Evolutionary conservation across 2,329 filamentous ascomycete genomes (phyloP).

Genomic region (Cladorrhinum sp.): DNA sequence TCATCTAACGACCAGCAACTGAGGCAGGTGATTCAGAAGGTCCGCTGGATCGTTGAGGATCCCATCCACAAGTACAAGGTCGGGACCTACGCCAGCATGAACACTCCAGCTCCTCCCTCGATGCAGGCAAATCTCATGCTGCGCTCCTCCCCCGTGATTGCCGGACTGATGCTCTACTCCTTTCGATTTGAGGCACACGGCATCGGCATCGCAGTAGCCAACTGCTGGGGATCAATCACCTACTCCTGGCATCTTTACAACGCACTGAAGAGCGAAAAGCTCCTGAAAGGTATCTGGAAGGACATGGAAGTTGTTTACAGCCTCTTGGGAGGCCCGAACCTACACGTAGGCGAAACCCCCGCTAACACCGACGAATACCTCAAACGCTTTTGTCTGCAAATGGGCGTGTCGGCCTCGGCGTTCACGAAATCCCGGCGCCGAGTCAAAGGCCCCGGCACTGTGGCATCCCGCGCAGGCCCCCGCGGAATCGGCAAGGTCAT

Average conservation of each 20-base stretch:
- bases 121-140: slow-evolving; percentile 31
- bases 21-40: slow-evolving; percentile 16
- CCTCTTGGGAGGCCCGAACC: slow-evolving; percentile 31
- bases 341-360: slow-evolving; percentile 39
- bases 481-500: slow-evolving; percentile 32
- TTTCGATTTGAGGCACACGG: slow-evolving; percentile 34
- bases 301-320: slow-evolving; percentile 39
- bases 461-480: slow-evolving; percentile 23
- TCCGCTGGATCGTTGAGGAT: slow-evolving; percentile 29
- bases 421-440: not conserved
- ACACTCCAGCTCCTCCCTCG: not conserved
- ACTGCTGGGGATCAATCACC: slow-evolving; percentile 40
- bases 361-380: slow-evolving; percentile 33
- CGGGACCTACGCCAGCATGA: not conserved
- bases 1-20: slow-evolving; percentile 29
- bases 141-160: slow-evolving; percentile 36
- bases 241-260: slow-evolving; percentile 42
- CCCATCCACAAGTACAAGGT: slow-evolving; percentile 21
- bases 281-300: slow-evolving; percentile 32
- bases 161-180: slow-evolving; percentile 38
- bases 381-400: slow-evolving; percentile 37
- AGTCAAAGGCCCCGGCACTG: slow-evolving; percentile 10
- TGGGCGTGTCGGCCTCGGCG: slow-evolving; percentile 31
- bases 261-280: slow-evolving; percentile 32
- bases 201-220: slow-evolving; percentile 32